Conservation (phyloP, 371 early-diverging fungal species). For the Chytridium lagenaria region DNA sequence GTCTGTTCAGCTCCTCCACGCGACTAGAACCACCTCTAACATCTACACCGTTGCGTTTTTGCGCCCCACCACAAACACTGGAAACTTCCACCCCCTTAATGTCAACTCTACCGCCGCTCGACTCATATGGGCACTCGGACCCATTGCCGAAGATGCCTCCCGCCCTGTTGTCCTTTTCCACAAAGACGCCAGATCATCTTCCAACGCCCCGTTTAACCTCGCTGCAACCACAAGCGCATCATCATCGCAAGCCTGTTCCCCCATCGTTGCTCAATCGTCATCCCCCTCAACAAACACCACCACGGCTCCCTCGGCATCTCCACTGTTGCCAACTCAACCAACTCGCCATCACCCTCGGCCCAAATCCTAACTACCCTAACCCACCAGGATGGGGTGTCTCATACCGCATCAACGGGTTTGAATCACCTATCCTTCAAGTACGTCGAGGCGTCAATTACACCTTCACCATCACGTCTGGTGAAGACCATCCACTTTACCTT, state of each 20-base stretch:
- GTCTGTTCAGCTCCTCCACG: background rate
- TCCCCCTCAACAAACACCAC: background rate
- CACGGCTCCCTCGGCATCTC: background rate
- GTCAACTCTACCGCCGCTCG: background rate
- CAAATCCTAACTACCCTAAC: conserved; percentile 6
- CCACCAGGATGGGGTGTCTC: conserved; percentile 8
- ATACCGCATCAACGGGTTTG: background rate
- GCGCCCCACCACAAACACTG: background rate
- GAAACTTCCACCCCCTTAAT: background rate
- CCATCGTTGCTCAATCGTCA: background rate
- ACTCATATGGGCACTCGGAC: background rate
- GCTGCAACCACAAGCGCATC: background rate
- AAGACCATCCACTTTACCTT: background rate
- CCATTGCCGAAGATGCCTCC: background rate
- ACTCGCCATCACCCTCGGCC: background rate
- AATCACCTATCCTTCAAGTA: background rate
- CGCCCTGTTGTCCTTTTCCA: conserved; percentile 1
- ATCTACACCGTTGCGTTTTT: background rate
- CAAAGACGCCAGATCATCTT: background rate
- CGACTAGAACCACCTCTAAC: background rate
- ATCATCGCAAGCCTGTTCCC: background rate
- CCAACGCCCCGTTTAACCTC: background rate
- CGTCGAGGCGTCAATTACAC: background rate
- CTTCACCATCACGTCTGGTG: background rate
- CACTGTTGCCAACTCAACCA: background rate